Evolutionary conservation across 2,329 filamentous ascomycete genomes (phyloP), one percentile per base, ranked within the genome.

Genomic region (Arthrobotrys megalospora): DNA sequence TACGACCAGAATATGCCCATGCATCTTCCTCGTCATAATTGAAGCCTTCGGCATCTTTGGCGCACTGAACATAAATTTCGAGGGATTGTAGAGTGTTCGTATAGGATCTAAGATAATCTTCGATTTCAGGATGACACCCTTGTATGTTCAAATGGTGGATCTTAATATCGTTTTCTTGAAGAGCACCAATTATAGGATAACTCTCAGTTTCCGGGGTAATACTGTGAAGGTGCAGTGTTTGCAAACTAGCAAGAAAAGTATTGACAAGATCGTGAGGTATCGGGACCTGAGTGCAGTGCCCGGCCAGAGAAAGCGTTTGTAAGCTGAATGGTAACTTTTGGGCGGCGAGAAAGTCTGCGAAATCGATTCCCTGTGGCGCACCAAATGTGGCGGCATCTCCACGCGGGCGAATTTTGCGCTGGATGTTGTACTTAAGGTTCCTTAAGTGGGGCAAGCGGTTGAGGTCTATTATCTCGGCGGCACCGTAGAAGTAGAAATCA

Each of bases 371-470:
- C n/a, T 14, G 21, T 14, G 24, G 12, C 5, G 7, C 2, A 21
- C 4, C 10, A 24, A 6, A 12, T 6, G 10, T 43, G 12, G 32
- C 19, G 8, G 2, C 12, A n/a, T n/a, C n/a, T n/a, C n/a, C n/a
- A 21, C 16, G 34, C 34, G 5, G 16, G n/a, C 3, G 2, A n/a
- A 28, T 2, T 8, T 8, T 36, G 28, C 55, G 8, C 8, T 11
- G n/a, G 7, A 45, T n/a, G n/a, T 19, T 12, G n/a, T 55, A 72
- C 2, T 19, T 38, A 6, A 72, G 47, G 5, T 1, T 43, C 8
- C 24, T 72, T 16, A 72, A 24, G 6, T 72, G 19, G 8, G 68
- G 68, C 5, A 72, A 47, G 28, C 64, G 14, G 34, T 52, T 71
- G 19, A 71, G 43, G 7, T 34, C 21, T 24, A 2, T 43, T 1